Evolutionary conservation across 139 green algal species (phyloP).

Genomic region (Chlorella vulgaris): DNA sequence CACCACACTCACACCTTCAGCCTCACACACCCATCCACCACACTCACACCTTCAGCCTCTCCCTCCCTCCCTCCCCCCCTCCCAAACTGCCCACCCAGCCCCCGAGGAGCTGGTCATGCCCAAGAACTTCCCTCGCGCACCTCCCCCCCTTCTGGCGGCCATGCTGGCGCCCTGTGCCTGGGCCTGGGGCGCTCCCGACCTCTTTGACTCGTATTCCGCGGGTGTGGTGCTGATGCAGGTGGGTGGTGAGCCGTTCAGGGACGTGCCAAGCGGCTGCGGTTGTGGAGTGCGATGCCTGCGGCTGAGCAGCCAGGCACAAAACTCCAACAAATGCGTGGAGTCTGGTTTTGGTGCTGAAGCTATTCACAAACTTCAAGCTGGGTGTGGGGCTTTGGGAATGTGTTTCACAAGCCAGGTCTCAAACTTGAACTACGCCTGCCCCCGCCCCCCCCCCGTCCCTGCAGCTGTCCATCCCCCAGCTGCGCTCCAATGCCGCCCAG

Average conservation of each 20-base stretch:
- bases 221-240: conserved; percentile 80
- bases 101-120: conserved; percentile 94
- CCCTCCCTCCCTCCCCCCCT: background rate
- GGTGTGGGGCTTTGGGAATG: no score
- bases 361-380: no score
- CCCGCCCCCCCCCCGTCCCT: background rate
- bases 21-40: background rate
- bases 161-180: conserved; percentile 80
- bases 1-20: no score
- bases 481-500: conserved; percentile 56
- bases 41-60: background rate
- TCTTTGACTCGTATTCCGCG: conserved; percentile 87
- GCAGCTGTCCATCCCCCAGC: conserved; percentile 72
- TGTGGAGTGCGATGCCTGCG: background rate
- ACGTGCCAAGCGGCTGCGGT: no score
- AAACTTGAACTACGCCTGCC: background rate
- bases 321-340: no score
- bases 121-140: conserved; percentile 73
- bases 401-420: no score
- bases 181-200: conserved; percentile 80
- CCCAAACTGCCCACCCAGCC: conserved; percentile 35
- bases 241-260: no score
- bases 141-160: conserved; percentile 69
- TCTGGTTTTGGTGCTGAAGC: no score
- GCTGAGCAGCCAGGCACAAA: background rate